A percentile compares a stretch with the other conserved stretches of the same genome.
Evolutionary conservation across 176 grass and related monocot genomes (phyloP).

Genomic region (Bolboschoenus planiculmis): DNA sequence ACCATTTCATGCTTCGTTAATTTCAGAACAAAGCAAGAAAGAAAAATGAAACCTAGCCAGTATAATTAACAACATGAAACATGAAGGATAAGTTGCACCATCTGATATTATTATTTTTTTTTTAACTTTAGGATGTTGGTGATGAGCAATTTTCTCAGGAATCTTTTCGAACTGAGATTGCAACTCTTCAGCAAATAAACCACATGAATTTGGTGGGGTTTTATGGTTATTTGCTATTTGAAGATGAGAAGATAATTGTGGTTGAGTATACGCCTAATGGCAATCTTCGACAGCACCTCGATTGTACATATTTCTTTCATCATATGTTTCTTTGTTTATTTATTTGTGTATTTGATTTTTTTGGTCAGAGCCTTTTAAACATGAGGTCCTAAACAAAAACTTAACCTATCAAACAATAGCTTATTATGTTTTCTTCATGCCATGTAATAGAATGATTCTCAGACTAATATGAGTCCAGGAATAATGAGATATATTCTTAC

Average conservation of each 20-base stretch:
- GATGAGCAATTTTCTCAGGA: slow-evolving; percentile 44
- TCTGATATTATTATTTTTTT: background rate
- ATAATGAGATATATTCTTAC: background rate
- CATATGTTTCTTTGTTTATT: background rate
- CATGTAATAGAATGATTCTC: background rate
- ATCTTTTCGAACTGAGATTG: slow-evolving; percentile 73
- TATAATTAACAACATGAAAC: background rate
- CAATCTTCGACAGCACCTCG: slow-evolving; percentile 84
- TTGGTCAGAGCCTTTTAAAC: background rate
- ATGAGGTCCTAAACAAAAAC: background rate
- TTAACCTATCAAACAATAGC: background rate
- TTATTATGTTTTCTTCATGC: background rate
- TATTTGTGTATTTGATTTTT: background rate
- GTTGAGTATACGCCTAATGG: slow-evolving; percentile 78
- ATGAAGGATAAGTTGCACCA: background rate
- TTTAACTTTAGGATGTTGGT: slow-evolving; percentile 41
- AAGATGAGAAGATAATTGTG: slow-evolving; percentile 82
- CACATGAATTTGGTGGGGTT: slow-evolving; percentile 90
- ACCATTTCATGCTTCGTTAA: background rate
- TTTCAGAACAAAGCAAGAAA: background rate
- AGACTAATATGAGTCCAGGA: background rate
- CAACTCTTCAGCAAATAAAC: slow-evolving; percentile 62
- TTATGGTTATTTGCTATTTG: slow-evolving; percentile 66
- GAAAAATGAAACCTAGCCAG: background rate
- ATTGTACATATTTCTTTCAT: slow-evolving; percentile 41